Evolutionary conservation across 2,329 filamentous ascomycete species (phyloP).

Genomic region (Onygenales sp.): DNA sequence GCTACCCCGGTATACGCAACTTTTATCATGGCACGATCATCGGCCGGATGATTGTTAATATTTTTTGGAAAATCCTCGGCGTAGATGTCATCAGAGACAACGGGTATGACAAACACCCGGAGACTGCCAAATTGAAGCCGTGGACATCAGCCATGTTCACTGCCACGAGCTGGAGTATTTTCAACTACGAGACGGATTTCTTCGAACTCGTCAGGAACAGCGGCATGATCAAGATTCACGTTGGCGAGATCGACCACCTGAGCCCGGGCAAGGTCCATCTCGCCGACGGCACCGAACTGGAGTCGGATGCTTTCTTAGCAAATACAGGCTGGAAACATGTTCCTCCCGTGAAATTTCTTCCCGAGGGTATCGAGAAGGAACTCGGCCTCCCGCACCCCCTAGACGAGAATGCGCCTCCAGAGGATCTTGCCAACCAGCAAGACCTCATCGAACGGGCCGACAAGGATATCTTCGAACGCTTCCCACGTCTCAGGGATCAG

Average conservation of each 20-base stretch:
- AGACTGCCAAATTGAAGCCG: constrained; percentile 37
- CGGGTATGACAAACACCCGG: constrained; percentile 35
- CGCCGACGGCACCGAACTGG: constrained; percentile 34
- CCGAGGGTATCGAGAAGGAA: constrained; percentile 31
- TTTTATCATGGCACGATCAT: constrained; percentile 40
- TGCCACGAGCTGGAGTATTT: constrained; percentile 47
- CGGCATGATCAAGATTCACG: constrained; percentile 46
- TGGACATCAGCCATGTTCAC: constrained; percentile 44
- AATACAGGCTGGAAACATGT: constrained; percentile 49
- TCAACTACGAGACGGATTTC: constrained; percentile 51
- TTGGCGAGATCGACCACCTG: constrained; percentile 46
- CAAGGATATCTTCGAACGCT: constrained; percentile 36
- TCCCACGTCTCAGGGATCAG: constrained; percentile 37
- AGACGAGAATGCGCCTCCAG: constrained; percentile 23
- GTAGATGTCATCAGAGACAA: constrained; percentile 41
- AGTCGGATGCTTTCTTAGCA: constrained; percentile 44
- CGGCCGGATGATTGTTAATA: constrained; percentile 36
- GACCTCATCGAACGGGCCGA: constrained; percentile 27
- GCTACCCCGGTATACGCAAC: constrained; percentile 41
- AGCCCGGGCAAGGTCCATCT: constrained; percentile 39
- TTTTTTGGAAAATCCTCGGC: constrained; percentile 45
- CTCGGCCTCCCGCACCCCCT: constrained; percentile 37
- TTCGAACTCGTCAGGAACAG: constrained; percentile 47
- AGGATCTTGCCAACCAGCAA: constrained; percentile 17
- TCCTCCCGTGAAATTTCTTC: constrained; percentile 40